These are phyloP conservation scores for Cyclotella baltica DNA, from an alignment of 108 stramenopile genomes.

Conservation along the genomic window DNA sequence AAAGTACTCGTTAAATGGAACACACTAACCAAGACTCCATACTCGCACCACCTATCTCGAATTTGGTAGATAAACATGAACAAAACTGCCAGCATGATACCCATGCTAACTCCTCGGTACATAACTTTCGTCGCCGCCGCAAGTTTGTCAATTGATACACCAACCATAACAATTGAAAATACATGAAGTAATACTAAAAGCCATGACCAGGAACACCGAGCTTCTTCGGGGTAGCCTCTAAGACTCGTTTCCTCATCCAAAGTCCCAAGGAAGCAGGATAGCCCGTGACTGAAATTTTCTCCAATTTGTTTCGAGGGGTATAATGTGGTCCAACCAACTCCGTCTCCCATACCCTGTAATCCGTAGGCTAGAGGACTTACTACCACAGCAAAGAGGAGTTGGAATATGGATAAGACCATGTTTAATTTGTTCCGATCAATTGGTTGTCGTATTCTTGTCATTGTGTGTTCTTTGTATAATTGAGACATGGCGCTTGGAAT, in stretches of 20 bases:
- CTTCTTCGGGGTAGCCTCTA: slow-evolving; percentile 67
- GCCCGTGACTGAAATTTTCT: slow-evolving; percentile 73
- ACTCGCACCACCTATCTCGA: slow-evolving; percentile 71
- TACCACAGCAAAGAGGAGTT: slow-evolving; percentile 77
- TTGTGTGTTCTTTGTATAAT: slow-evolving; percentile 83
- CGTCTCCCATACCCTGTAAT: slow-evolving; percentile 75
- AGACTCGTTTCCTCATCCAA: slow-evolving; percentile 60
- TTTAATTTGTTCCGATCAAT: slow-evolving; percentile 80
- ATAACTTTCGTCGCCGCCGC: slow-evolving; percentile 70
- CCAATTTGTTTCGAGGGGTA: slow-evolving; percentile 77
- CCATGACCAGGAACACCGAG: slow-evolving; percentile 62
- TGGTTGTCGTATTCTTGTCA: slow-evolving; percentile 78
- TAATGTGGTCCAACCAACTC: slow-evolving; percentile 62
- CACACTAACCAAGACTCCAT: slow-evolving; percentile 69
- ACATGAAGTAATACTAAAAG: slow-evolving; percentile 66
- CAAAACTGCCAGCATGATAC: slow-evolving; percentile 75
- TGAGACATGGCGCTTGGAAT: slow-evolving; percentile 83
- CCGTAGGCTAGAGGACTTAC: slow-evolving; percentile 81
- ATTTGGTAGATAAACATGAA: slow-evolving; percentile 78
- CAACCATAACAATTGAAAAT: slow-evolving; percentile 76
- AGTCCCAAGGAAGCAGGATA: slow-evolving; percentile 78
- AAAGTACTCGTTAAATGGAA: slow-evolving; percentile 72
- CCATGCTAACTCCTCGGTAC: slow-evolving; percentile 85
- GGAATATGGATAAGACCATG: slow-evolving; percentile 73
- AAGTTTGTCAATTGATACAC: slow-evolving; percentile 84